A percentile compares a stretch with the other conserved stretches of the same genome.
phyloP scores from a whole-genome alignment of 2,329 filamentous ascomycete species.

The Colletotrichum truncatum region DNA sequence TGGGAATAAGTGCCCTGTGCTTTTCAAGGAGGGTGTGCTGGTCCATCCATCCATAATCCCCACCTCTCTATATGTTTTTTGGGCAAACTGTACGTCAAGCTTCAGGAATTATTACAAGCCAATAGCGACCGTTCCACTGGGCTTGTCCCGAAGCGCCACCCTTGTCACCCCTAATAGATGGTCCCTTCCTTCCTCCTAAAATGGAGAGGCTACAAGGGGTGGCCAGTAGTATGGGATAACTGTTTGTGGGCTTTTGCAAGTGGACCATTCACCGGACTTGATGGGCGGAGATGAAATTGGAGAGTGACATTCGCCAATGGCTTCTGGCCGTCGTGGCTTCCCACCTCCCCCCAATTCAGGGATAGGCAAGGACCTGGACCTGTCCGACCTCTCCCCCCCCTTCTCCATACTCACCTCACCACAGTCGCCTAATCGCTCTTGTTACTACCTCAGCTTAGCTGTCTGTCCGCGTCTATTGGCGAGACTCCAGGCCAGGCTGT shows the following conservation, averaged over 20 bases:
- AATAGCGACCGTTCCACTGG: background rate
- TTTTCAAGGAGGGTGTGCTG: too few species aligned
- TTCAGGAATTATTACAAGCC: background rate
- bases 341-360: too few species aligned
- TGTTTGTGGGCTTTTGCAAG: too few species aligned
- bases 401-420: background rate
- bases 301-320: constrained; percentile 8
- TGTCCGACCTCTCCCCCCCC: background rate
- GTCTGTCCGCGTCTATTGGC: background rate
- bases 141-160: background rate
- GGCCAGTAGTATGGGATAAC: background rate
- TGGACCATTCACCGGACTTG: background rate
- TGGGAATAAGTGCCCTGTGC: too few species aligned
- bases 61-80: too few species aligned
- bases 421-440: too few species aligned
- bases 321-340: background rate
- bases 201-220: background rate
- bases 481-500: background rate
- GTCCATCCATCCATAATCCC: too few species aligned
- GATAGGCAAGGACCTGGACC: background rate
- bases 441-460: background rate
- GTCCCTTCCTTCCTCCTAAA: background rate
- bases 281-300: constrained; percentile 5
- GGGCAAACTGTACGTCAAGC: too few species aligned
- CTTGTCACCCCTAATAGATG: background rate